Percentiles rank a stretch among this genome's conserved stretches.
phyloP scores from a whole-genome alignment of 23 red algal species.

The Gracilaria domingensis region DNA sequence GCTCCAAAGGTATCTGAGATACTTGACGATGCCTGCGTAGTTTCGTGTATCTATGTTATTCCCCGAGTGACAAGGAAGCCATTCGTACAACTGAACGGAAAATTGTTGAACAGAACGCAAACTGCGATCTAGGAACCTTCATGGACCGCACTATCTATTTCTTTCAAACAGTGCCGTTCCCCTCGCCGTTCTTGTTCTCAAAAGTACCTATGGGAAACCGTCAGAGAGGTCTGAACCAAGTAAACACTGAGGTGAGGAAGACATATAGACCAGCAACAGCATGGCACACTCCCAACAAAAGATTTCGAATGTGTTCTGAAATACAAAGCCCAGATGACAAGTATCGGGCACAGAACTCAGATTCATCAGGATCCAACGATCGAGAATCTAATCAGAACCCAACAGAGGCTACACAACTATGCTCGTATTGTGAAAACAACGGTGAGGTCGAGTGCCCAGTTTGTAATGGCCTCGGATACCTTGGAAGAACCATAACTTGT shows the following conservation, averaged over 20 bases:
- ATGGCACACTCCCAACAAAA: not conserved
- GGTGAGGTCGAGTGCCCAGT: conserved; percentile 71
- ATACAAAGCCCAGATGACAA: not conserved
- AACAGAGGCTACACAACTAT: conserved; percentile 8
- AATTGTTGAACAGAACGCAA: not conserved
- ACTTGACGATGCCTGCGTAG: too few relatives aligned
- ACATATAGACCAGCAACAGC: not conserved
- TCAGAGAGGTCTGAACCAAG: not conserved
- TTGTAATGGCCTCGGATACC: conserved; percentile 71
- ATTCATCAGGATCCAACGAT: not conserved
- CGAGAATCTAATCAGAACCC: not conserved
- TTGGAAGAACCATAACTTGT: conserved; percentile 83
- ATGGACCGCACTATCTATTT: not conserved
- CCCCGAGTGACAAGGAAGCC: too few relatives aligned
- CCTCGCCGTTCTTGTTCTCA: not conserved
- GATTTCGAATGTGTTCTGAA: conserved; percentile 7
- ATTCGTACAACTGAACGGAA: too few relatives aligned
- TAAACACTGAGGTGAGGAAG: not conserved
- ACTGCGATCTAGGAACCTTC: not conserved
- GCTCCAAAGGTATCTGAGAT: too few relatives aligned
- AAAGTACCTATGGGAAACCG: not conserved
- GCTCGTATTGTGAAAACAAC: conserved; percentile 68
- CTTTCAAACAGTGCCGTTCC: not conserved
- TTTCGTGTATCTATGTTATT: too few relatives aligned
- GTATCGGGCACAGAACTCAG: not conserved